These are phyloP conservation scores for Tulasnella sp. DNA, from an alignment of 768 basidiomycete genomes.

Conservation along the genomic window DNA sequence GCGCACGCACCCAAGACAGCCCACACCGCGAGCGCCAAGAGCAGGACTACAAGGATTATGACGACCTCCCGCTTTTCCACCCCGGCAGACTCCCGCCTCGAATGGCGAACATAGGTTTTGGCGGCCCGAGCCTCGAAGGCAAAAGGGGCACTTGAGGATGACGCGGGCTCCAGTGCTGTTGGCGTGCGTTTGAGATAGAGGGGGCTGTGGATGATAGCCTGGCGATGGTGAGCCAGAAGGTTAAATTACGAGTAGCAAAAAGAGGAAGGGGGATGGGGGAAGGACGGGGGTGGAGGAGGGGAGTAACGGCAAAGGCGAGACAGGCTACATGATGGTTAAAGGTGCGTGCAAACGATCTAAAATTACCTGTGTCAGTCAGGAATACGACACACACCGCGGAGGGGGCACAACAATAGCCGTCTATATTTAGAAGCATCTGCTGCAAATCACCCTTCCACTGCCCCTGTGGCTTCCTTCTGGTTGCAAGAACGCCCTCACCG, in stretches of 20 bases:
- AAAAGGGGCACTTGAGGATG: not conserved
- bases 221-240: not conserved
- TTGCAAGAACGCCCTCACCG: no score
- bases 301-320: not conserved
- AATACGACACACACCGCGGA: not conserved
- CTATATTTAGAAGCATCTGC: not conserved
- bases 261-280: no score
- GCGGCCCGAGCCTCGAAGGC: not conserved
- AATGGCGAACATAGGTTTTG: not conserved
- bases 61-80: not conserved
- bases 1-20: slow-evolving; percentile 14
- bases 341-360: not conserved
- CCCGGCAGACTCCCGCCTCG: slow-evolving; percentile 1
- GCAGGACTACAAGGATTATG: slow-evolving; percentile 7
- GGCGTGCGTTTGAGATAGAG: not conserved
- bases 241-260: not conserved
- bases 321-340: slow-evolving; percentile 1
- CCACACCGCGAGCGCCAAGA: slow-evolving; percentile 16
- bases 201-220: no score
- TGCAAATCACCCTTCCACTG: not conserved
- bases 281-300: not conserved
- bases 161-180: slow-evolving; percentile 3
- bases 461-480: not conserved
- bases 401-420: not conserved
- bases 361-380: not conserved